Percentiles rank a stretch among this genome's conserved stretches.
Conservation (phyloP, 129 eudicot genomes). For the Flaveria bidentis region DNA sequence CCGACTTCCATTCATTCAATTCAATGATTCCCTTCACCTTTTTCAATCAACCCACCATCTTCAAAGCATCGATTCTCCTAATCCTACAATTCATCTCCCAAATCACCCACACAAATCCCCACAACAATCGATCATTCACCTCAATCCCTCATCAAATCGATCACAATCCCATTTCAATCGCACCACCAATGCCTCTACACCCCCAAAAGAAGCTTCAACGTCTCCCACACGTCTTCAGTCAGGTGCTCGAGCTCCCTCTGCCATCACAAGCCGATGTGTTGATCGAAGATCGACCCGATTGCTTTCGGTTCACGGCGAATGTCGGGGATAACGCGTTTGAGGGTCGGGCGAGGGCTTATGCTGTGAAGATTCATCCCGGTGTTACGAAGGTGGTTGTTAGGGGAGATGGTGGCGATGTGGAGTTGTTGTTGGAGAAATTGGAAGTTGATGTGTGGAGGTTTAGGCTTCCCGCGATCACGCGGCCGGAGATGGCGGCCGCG, state of each 20-base stretch:
- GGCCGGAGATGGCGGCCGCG: slow-evolving; percentile 59
- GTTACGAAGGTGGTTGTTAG: slow-evolving; percentile 59
- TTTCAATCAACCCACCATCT: slow-evolving; percentile 24
- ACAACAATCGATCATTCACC: slow-evolving; percentile 22
- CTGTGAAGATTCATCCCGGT: slow-evolving; percentile 65
- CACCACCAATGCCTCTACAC: slow-evolving; percentile 35
- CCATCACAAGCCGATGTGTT: slow-evolving; percentile 65
- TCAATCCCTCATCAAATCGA: slow-evolving; percentile 16
- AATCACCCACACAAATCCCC: slow-evolving; percentile 24
- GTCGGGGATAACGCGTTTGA: slow-evolving; percentile 16
- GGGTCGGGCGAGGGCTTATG: slow-evolving; percentile 45
- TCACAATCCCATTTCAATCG: slow-evolving; percentile 5
- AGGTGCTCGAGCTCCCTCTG: slow-evolving; percentile 71
- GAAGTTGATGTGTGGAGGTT: slow-evolving; percentile 64
- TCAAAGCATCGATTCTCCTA: slow-evolving; percentile 31
- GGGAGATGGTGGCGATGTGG: slow-evolving; percentile 22
- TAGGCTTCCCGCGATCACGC: slow-evolving; percentile 47
- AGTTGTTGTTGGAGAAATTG: slow-evolving; percentile 48
- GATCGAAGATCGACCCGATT: slow-evolving; percentile 49
- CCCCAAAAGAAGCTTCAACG: slow-evolving; percentile 52
- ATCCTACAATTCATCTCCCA: slow-evolving; percentile 16
- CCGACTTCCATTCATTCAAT: slow-evolving; percentile 15
- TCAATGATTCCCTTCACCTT: slow-evolving; percentile 27
- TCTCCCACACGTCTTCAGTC: slow-evolving; percentile 72
- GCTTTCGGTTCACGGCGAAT: slow-evolving; percentile 41